Conservation (phyloP, 805 yeast genomes). For the Saturnispora quitensis region DNA sequence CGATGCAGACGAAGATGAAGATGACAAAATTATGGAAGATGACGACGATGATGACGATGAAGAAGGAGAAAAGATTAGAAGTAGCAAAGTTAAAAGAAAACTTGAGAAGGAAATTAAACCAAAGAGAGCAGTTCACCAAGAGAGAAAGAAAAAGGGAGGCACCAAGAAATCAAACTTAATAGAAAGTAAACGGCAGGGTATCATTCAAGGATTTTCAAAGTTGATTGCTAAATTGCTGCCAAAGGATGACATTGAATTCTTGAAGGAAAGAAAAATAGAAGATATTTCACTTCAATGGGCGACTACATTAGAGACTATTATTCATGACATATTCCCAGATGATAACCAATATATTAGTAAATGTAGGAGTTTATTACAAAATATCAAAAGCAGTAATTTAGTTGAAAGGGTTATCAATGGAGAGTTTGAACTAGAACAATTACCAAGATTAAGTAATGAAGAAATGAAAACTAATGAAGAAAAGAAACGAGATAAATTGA, state of each 20-base stretch:
- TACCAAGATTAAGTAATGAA: slow-evolving; percentile 59
- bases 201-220: slow-evolving; percentile 27
- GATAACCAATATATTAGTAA: slow-evolving; percentile 47
- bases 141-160: not conserved
- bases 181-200: slow-evolving; percentile 30
- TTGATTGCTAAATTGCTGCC: slow-evolving; percentile 36
- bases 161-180: slow-evolving; percentile 16
- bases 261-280: slow-evolving; percentile 21
- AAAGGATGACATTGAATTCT: slow-evolving; percentile 15
- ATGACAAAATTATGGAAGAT: slow-evolving; percentile 7
- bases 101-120: slow-evolving; percentile 4
- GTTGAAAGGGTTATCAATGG: slow-evolving; percentile 49
- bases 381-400: slow-evolving; percentile 48
- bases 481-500: slow-evolving; percentile 58
- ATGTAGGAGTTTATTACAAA: slow-evolving; percentile 56
- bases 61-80: slow-evolving; percentile 10
- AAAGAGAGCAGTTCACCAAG: not conserved
- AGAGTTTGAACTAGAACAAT: slow-evolving; percentile 43
- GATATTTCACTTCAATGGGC: slow-evolving; percentile 40
- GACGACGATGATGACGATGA: slow-evolving; percentile 10
- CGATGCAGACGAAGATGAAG: slow-evolving; percentile 3
- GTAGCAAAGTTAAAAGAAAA: slow-evolving; percentile 9
- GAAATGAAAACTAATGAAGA: slow-evolving; percentile 70
- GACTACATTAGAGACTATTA: slow-evolving; percentile 39
- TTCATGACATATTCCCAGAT: slow-evolving; percentile 6